Base-by-base conservation (phyloP, 2,329 filamentous ascomycete species). In the Aspergillus persii region DNA sequence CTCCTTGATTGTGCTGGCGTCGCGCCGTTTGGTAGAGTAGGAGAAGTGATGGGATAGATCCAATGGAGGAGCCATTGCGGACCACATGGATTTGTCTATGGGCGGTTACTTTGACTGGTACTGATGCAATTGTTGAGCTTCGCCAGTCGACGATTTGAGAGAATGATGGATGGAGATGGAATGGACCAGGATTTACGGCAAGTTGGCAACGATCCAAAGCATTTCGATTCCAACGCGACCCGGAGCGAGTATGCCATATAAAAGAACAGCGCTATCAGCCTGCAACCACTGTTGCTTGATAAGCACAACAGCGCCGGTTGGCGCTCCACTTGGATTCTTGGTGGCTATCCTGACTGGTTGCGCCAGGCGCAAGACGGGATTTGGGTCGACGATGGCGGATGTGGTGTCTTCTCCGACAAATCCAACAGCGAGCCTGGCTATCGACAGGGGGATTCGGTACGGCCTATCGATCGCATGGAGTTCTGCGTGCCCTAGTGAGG, bases 41-140 rank as follows among this genome's bases (percentile, higher is more conserved):
- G 91, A 93, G 66, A 88, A 89, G 71, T 93, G 89, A 72, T 96
- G 91, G 66, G 87, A 89, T 61, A 96, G 81, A 74, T 96, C 89
- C 65, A 86, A 79, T 5, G 93, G 91, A 56, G 63, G 63, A n/a
- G 50, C 7, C 50, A 49, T 47, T 12, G 58, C 36, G 36, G 36
- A 41, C 2, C 6, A 39, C 12, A 39, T 6, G 11, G 36, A 39
- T n/a, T 39, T 8, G 26, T 26, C 18, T 46, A 46, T n/a, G 41
- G 7, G 15, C 7, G 23, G 41, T 12, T 23, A 46, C 41, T 46
- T 12, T 1, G 18, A 48, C 9, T 18, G 26, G 48, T 30, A n/a
- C 18, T 33, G 49, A 50, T 15, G 15, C 46, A 26, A 27, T n/a
- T 26, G 8, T 11, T 23, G 46, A 27, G 41, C 4, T 12, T 41